phyloP scores from a whole-genome alignment of 768 basidiomycete species.

The Naganishia kalamii region DNA sequence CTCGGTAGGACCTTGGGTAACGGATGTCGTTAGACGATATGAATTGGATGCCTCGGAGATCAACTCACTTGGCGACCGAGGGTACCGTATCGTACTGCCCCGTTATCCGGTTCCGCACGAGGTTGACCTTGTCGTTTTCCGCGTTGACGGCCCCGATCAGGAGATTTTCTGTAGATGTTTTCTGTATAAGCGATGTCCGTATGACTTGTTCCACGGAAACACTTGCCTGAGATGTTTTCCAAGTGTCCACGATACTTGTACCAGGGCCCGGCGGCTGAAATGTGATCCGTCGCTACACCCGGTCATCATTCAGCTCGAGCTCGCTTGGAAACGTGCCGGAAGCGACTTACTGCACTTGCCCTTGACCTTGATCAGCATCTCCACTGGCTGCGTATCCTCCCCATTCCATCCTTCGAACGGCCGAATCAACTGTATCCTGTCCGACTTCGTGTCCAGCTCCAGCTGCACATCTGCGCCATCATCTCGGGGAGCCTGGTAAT shows the following conservation, averaged over 20 bases:
- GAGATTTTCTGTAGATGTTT: constrained; percentile 17
- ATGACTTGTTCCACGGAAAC: background rate
- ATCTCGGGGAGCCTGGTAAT: constrained; percentile 11
- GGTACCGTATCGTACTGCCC: constrained; percentile 23
- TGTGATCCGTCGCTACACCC: constrained; percentile 32
- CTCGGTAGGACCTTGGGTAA: constrained; percentile 17
- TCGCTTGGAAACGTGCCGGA: too few species aligned
- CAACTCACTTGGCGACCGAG: constrained; percentile 16
- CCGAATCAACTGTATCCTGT: constrained; percentile 21
- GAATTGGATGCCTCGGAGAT: background rate
- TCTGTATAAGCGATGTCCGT: background rate
- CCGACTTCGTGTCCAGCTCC: constrained; percentile 6
- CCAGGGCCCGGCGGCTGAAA: constrained; percentile 36
- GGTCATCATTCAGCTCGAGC: background rate
- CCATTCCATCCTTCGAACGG: constrained; percentile 24
- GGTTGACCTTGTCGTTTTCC: constrained; percentile 18
- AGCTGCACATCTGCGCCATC: background rate
- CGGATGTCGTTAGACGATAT: background rate
- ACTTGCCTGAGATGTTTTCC: constrained; percentile 30
- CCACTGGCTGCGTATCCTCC: constrained; percentile 1
- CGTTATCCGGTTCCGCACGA: constrained; percentile 21
- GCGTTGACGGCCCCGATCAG: constrained; percentile 26
- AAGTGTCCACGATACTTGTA: constrained; percentile 35
- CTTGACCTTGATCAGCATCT: constrained; percentile 25
- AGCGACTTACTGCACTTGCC: constrained; percentile 23